A percentile compares a stretch with the other conserved stretches of the same genome.
phyloP scores from a whole-genome alignment of 2,329 filamentous ascomycete genomes.

The Neofusicoccum parvum region DNA sequence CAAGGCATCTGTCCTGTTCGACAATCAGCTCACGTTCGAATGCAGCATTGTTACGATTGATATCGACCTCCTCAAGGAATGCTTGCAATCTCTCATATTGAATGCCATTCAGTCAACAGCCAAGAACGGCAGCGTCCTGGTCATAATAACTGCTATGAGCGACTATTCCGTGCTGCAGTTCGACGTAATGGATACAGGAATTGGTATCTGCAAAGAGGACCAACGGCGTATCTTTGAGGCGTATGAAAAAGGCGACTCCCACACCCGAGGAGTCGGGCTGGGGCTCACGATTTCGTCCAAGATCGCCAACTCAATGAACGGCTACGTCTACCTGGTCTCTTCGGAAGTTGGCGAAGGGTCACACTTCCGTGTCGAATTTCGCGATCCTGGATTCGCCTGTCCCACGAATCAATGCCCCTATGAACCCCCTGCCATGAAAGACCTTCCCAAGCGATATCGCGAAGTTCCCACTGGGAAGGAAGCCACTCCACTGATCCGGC shows the following conservation, averaged over 20 bases:
- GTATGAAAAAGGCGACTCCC: conserved; percentile 45
- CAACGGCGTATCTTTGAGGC: conserved; percentile 46
- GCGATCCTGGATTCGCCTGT: conserved; percentile 30
- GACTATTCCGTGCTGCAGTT: conserved; percentile 37
- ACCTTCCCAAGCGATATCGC: conserved; percentile 25
- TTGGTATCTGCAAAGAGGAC: conserved; percentile 41
- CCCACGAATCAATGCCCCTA: conserved; percentile 4
- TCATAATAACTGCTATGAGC: conserved; percentile 35
- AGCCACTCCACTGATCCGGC: conserved; percentile 12
- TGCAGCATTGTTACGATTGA: conserved; percentile 40
- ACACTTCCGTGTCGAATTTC: conserved; percentile 43
- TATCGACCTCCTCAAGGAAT: conserved; percentile 45
- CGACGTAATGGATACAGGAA: conserved; percentile 49
- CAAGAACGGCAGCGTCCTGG: conserved; percentile 38
- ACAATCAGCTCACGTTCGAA: conserved; percentile 33
- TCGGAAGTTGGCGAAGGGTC: conserved; percentile 42
- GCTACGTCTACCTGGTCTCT: conserved; percentile 40
- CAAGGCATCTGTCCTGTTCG: conserved; percentile 37
- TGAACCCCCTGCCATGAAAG: neutral
- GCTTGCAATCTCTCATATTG: conserved; percentile 44
- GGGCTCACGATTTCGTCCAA: conserved; percentile 48
- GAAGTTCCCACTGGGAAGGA: conserved; percentile 10
- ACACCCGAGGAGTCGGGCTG: conserved; percentile 45
- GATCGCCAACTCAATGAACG: conserved; percentile 45
- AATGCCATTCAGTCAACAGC: conserved; percentile 48